Base-by-base conservation (phyloP, 352 stramenopile genomes). In the Phytophthora brassicae region DNA sequence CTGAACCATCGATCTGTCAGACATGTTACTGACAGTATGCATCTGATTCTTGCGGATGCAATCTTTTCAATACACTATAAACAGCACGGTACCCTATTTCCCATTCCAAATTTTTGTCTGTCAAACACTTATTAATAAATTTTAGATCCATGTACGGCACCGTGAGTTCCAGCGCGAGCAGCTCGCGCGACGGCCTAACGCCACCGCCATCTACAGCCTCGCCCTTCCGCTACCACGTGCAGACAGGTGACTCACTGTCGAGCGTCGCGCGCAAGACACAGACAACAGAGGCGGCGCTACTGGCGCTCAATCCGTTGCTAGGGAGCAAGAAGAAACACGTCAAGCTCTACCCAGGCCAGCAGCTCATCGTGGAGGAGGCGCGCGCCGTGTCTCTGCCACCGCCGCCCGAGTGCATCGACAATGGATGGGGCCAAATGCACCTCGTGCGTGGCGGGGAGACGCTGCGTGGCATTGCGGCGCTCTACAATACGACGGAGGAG, bases 381-480 rank as follows among this genome's bases (percentile, higher is more conserved):
- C 64, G 66, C 23, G 73, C 72, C 17, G 81, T 91, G 43, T 92
- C 83, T 24, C 57, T 94, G 47, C 83, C 86, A 22, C 86, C 84
- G 23, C 80, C 80, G 20, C 83, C 86, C 51, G 82, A 92, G 49
- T 81, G 68, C 56, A 93, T 94, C 44, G 86, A 94, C 72, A 76
- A 86, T 41, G 86, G 86, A 45, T 94, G 86, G 86, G 86, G 86
- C 1, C 80, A 91, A 43, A 93, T 94, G 84, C 86, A 95, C 50
- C 50, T 93, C 19, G 83, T 93, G 56, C 79, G 81, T 23, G 49
- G 75, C 0, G 83, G 81, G 35, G 86, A 95, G 58, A 79, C 82
- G 55, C 66, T 95, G 50, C 62, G 74, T n/a, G 64, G 41, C 59
- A 92, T 95, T 43, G 82, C 84, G 26, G 55, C 54, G 59, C 72